phyloP scores from a whole-genome alignment of 345 rosid genomes.

The Eucalyptus sp. region DNA sequence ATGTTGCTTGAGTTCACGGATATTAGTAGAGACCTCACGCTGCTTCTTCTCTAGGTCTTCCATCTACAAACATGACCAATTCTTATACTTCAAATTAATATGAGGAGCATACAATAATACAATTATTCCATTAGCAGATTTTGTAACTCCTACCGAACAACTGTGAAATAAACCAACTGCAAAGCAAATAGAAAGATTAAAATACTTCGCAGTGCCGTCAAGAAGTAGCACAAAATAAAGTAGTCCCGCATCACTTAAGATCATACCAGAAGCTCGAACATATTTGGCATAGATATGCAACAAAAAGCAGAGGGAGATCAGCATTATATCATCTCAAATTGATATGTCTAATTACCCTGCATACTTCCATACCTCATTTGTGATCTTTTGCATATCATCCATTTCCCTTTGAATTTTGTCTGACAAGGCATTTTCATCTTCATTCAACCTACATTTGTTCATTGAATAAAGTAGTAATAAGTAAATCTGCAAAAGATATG shows the following conservation, averaged over 20 bases:
- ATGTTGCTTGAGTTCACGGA: conserved; percentile 39
- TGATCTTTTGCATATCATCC: conserved; percentile 35
- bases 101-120: neutral
- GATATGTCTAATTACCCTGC: neutral
- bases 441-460: conserved; percentile 37
- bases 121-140: neutral
- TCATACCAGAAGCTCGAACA: neutral
- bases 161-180: neutral
- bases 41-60: conserved; percentile 34
- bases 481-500: neutral
- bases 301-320: neutral
- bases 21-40: conserved; percentile 12
- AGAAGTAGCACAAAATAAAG: neutral
- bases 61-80: conserved; percentile 31
- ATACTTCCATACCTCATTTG: conserved; percentile 41
- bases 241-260: neutral
- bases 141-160: neutral
- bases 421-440: conserved; percentile 41
- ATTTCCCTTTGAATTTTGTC: conserved; percentile 26
- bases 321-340: neutral
- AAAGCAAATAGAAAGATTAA: neutral
- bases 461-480: neutral
- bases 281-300: neutral
- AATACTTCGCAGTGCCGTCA: neutral
- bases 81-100: neutral